A percentile compares a stretch with the other conserved stretches of the same genome.
Conservation (phyloP, 192 early-diverging fungal species). For the Geranomyces variabilis region DNA sequence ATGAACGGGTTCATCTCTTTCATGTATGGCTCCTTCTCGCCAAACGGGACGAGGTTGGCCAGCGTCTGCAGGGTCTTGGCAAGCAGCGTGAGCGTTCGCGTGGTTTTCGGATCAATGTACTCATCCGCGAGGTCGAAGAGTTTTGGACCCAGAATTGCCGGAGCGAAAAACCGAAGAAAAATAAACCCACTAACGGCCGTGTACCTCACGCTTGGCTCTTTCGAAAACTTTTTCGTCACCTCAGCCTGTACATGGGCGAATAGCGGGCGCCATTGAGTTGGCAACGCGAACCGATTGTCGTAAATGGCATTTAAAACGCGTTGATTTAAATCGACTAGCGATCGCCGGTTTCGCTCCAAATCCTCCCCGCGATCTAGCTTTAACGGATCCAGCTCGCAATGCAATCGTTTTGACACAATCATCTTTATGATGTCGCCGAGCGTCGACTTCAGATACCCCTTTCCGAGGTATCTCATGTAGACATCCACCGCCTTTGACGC, state of each 20-base stretch:
- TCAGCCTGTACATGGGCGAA: slow-evolving; percentile 24
- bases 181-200: slow-evolving; percentile 55
- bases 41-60: slow-evolving; percentile 48
- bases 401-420: slow-evolving; percentile 26
- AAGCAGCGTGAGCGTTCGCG: slow-evolving; percentile 43
- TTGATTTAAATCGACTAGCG: slow-evolving; percentile 15
- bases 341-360: slow-evolving; percentile 5
- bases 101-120: slow-evolving; percentile 37
- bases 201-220: slow-evolving; percentile 27
- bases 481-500: slow-evolving; percentile 40
- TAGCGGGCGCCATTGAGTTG: slow-evolving; percentile 23
- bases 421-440: slow-evolving; percentile 27
- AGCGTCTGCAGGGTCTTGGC: slow-evolving; percentile 52
- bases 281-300: slow-evolving; percentile 25
- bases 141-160: slow-evolving; percentile 46
- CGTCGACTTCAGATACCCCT: slow-evolving; percentile 21
- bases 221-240: slow-evolving; percentile 27
- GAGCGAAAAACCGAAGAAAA: slow-evolving; percentile 57
- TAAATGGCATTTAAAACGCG: slow-evolving; percentile 28
- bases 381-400: slow-evolving; percentile 32
- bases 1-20: slow-evolving; percentile 39
- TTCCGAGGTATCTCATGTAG: slow-evolving; percentile 34
- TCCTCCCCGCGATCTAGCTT: slow-evolving; percentile 27
- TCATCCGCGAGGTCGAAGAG: slow-evolving; percentile 39
- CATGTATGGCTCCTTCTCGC: slow-evolving; percentile 44